Evolutionary conservation across 2,329 filamentous ascomycete genomes (phyloP).

Genomic region (Fusarium sp.): DNA sequence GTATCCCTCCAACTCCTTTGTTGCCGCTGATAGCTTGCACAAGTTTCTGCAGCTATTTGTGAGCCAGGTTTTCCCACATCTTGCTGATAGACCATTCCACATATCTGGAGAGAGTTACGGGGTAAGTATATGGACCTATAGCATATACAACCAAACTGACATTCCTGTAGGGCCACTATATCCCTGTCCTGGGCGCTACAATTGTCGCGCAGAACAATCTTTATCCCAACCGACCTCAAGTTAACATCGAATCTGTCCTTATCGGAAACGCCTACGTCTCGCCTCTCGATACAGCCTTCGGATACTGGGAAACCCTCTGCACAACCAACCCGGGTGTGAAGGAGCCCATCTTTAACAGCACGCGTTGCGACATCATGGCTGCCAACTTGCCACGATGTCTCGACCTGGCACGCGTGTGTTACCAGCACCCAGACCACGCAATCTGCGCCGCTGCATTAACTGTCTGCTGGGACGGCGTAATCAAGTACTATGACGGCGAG

Average conservation of each 20-base stretch:
- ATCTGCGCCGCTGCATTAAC: conserved; percentile 27
- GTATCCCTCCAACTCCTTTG: conserved; percentile 28
- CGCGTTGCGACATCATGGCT: conserved; percentile 26
- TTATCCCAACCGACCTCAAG: conserved; percentile 19
- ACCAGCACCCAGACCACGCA: conserved; percentile 31
- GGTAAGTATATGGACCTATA: background rate
- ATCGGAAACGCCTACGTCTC: conserved; percentile 40
- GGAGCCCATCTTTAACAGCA: conserved; percentile 30
- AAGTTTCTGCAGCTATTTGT: conserved; percentile 36
- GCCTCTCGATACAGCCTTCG: conserved; percentile 29
- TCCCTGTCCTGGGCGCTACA: conserved; percentile 36
- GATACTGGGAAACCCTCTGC: conserved; percentile 40
- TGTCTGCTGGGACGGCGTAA: conserved; percentile 28
- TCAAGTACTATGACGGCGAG: conserved; percentile 9
- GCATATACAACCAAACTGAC: background rate
- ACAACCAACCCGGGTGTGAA: conserved; percentile 33
- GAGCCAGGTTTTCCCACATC: conserved; percentile 20
- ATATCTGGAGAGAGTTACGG: conserved; percentile 39
- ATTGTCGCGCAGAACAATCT: conserved; percentile 36
- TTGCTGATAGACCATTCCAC: conserved; percentile 22
- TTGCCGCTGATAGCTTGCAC: conserved; percentile 32
- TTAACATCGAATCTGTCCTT: conserved; percentile 27
- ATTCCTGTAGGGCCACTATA: conserved; percentile 22
- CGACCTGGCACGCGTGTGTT: conserved; percentile 28
- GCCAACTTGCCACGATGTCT: conserved; percentile 37